Percentiles rank a stretch among this genome's conserved stretches.
Conservation (phyloP, 768 basidiomycete species). For the Sarcomyxa edulis region DNA sequence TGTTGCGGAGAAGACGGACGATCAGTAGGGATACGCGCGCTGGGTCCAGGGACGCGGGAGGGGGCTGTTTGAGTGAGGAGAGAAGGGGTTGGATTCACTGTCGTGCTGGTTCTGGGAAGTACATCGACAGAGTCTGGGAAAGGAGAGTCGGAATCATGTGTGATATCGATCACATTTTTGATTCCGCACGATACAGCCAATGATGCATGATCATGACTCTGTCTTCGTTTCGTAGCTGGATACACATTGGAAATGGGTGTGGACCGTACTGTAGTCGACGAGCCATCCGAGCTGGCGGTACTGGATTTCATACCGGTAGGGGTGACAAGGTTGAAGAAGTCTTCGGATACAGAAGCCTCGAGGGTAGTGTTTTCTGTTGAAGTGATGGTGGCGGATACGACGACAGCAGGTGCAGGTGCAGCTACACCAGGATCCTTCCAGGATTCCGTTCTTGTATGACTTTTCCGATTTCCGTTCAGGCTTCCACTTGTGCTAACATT, state of each 20-base stretch:
- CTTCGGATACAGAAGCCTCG: slow-evolving; percentile 9
- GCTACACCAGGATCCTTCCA: slow-evolving; percentile 57
- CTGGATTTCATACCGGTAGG: slow-evolving; percentile 8
- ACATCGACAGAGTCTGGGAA: not conserved
- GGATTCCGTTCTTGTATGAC: no score
- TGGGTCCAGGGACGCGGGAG: slow-evolving; percentile 12
- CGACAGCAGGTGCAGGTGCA: slow-evolving; percentile 48
- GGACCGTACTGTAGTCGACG: no score
- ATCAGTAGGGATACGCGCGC: slow-evolving; percentile 28
- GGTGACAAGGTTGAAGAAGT: slow-evolving; percentile 7
- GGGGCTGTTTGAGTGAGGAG: slow-evolving; percentile 66
- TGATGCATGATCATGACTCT: no score
- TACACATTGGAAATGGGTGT: no score
- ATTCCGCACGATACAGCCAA: no score
- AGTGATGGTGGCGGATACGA: slow-evolving; percentile 46
- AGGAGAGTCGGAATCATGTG: no score
- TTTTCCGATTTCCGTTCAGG: slow-evolving; percentile 6
- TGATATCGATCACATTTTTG: no score
- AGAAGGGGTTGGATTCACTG: slow-evolving; percentile 27
- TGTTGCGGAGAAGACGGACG: slow-evolving; percentile 17
- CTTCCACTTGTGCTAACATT: no score
- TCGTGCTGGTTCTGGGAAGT: not conserved
- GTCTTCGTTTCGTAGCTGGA: no score
- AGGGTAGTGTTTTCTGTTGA: slow-evolving; percentile 4
- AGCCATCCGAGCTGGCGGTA: not conserved